Evolutionary conservation across 177 flowering plant species (phyloP).

Genomic region (Vitis hybrid): DNA sequence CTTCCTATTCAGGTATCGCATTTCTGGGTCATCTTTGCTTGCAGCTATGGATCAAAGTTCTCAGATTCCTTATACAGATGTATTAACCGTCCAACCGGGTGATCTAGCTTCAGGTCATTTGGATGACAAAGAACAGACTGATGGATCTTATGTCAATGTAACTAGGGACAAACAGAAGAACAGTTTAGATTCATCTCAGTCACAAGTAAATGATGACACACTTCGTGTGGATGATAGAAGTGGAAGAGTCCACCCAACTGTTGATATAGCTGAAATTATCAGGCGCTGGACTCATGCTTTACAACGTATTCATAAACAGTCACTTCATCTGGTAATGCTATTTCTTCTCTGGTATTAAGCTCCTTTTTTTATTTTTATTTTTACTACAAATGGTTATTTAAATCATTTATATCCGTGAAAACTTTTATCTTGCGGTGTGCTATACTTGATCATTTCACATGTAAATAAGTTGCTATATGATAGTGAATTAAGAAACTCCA

Average conservation of each 20-base stretch:
- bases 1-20: conserved; percentile 75
- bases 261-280: conserved; percentile 94
- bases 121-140: conserved; percentile 58
- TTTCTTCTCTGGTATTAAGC: no score
- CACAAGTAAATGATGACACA: conserved; percentile 52
- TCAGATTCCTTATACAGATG: conserved; percentile 57
- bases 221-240: conserved; percentile 71
- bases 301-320: conserved; percentile 97
- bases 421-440: not conserved
- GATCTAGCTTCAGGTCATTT: conserved; percentile 32
- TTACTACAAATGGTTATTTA: no score
- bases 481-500: no score
- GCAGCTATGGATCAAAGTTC: conserved; percentile 99
- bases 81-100: conserved; percentile 42
- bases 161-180: conserved; percentile 40
- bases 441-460: not conserved
- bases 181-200: conserved; percentile 39
- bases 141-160: conserved; percentile 37
- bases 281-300: conserved; percentile 99
- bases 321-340: conserved; percentile 72
- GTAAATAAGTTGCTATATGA: not conserved
- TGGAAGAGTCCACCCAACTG: conserved; percentile 83
- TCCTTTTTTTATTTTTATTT: no score
- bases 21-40: conserved; percentile 95
- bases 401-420: no score